Conservation (phyloP, 768 basidiomycete species). For the Russula dissimulans region DNA sequence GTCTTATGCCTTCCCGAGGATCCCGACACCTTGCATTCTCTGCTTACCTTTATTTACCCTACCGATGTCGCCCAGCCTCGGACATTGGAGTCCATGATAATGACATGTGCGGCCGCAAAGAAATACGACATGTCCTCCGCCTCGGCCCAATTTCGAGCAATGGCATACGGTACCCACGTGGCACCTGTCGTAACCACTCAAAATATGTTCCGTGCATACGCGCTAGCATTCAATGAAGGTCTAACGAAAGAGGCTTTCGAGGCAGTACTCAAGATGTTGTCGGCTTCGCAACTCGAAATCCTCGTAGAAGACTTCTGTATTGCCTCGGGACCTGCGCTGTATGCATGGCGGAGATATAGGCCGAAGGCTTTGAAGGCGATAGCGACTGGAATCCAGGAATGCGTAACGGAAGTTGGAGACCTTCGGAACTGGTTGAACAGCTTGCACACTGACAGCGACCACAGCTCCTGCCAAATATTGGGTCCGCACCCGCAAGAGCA, state of each 20-base stretch:
- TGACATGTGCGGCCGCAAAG: background rate
- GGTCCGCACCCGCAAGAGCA: no score
- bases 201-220: constrained; percentile 1
- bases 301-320: background rate
- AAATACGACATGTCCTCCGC: background rate
- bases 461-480: no score
- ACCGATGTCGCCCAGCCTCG: background rate
- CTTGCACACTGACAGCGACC: background rate
- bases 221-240: background rate
- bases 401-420: background rate
- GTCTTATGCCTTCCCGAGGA: background rate
- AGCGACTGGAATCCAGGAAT: background rate
- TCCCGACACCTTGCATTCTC: constrained; percentile 2
- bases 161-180: background rate
- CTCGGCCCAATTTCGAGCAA: background rate
- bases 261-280: background rate
- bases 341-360: background rate
- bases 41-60: constrained; percentile 10
- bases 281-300: background rate
- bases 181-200: background rate
- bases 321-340: background rate
- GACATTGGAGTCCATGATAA: constrained; percentile 1
- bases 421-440: background rate
- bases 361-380: background rate
- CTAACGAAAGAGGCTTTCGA: background rate